Base-by-base conservation (phyloP, 371 early-diverging fungal species). In the Mucor sp. region DNA sequence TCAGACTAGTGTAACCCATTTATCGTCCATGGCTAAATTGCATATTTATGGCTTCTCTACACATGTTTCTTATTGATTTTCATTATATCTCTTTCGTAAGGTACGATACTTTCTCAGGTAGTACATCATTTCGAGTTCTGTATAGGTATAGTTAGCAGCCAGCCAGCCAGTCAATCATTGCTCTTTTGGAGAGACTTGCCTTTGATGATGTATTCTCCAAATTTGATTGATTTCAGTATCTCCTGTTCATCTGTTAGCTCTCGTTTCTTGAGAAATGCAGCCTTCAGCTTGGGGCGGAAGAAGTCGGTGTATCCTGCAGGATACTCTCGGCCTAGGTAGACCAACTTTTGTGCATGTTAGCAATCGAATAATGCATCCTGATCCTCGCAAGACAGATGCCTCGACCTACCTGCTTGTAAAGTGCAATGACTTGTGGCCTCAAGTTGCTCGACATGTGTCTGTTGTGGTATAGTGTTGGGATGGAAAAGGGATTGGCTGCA, bases 71-170 rank as follows among this genome's bases (percentile, higher is more conserved):
- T 60, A 64, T 58, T 69, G 57, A 61, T 39, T 67, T 60, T 55
- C 65, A 68, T 88, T 74, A 66, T 89, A 89, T 61, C 89, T 74
- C 69, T 84, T 79, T 65, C 87, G 82, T 76, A 90, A 76, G 4
- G 90, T 85, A 32, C 90, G 80, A 63, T 90, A 92, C 70, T 92
- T 92, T 68, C 86, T 85, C 56, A 92, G 77, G 75, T 89, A 90
- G 72, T 90, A 90, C 80, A 92, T 78, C 19, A 86, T 87, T 75
- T 92, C 92, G 33, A 92, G 77, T 62, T 92, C 92, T 87, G 33
- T 33, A 74, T 28, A 21, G 11, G 7, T 4, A 6, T 2, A 19
- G 28, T 28, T 60, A 9, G 57, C n/a, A 3, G n/a, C n/a, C n/a
- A n/a, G n/a, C n/a, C 25, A 17, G 25, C 19, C 21, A 6, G 33